Conservation (phyloP, 192 early-diverging fungal genomes). For the Pilaira anomala region DNA sequence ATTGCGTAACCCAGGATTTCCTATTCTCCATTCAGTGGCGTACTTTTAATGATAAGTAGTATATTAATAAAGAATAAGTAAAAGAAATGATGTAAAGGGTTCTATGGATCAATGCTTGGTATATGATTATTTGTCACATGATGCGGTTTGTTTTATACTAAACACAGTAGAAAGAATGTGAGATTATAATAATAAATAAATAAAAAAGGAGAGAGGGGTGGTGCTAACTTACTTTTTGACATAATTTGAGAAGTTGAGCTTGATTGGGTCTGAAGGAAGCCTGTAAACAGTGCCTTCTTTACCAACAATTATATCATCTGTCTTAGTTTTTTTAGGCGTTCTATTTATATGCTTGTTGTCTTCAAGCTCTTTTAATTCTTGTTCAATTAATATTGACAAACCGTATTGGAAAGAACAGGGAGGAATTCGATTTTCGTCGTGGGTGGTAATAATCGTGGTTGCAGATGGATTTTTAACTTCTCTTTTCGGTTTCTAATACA, state of each 20-base stretch:
- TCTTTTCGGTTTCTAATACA: background rate
- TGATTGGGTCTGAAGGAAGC: constrained; percentile 40
- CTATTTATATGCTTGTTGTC: background rate
- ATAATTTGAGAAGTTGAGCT: constrained; percentile 39
- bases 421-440: background rate
- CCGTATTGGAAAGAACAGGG: background rate
- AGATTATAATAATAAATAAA: no score
- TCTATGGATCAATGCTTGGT: no score
- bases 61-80: no score
- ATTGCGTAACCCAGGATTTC: constrained; percentile 48
- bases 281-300: constrained; percentile 32
- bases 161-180: no score
- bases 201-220: no score
- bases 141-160: no score
- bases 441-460: background rate
- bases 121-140: no score
- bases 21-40: constrained; percentile 58
- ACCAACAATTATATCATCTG: constrained; percentile 8
- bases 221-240: constrained; percentile 37
- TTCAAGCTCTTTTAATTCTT: background rate
- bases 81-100: no score
- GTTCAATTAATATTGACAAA: background rate
- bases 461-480: background rate
- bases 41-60: constrained; percentile 46
- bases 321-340: background rate